phyloP scores from a whole-genome alignment of 306 rosid species.

The Cicer pinnatifidum region DNA sequence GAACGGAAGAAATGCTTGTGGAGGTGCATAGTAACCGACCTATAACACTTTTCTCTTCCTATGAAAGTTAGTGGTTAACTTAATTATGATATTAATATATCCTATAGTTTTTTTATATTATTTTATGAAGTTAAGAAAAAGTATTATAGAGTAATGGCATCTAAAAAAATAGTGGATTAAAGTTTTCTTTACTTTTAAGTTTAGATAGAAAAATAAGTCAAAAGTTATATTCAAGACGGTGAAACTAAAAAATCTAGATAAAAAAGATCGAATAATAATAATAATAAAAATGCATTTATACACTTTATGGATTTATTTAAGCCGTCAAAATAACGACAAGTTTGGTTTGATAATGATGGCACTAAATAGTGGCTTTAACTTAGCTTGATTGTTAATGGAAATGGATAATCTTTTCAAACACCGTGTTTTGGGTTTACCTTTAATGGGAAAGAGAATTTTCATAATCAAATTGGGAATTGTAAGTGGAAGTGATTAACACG shows the following conservation, averaged over 20 bases:
- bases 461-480: slow-evolving; percentile 45
- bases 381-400: slow-evolving; percentile 43
- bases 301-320: slow-evolving; percentile 35
- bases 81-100: background rate
- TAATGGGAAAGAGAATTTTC: slow-evolving; percentile 51
- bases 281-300: slow-evolving; percentile 24
- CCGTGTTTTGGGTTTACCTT: slow-evolving; percentile 35
- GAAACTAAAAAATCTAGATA: slow-evolving; percentile 33
- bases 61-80: slow-evolving; percentile 36
- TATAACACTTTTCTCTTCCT: slow-evolving; percentile 40
- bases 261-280: slow-evolving; percentile 6
- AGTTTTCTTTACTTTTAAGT: slow-evolving; percentile 31
- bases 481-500: slow-evolving; percentile 51
- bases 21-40: slow-evolving; percentile 49
- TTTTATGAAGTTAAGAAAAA: background rate
- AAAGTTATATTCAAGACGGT: slow-evolving; percentile 36
- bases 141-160: slow-evolving; percentile 36
- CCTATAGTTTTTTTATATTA: background rate
- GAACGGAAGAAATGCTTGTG: slow-evolving; percentile 43
- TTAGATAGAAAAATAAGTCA: slow-evolving; percentile 34
- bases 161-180: slow-evolving; percentile 13
- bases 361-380: slow-evolving; percentile 38
- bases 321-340: slow-evolving; percentile 46
- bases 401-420: slow-evolving; percentile 62
- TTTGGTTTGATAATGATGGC: slow-evolving; percentile 41